Percentiles rank a stretch among this genome's conserved stretches.
Conservation (phyloP, 306 rosid genomes). For the Arachis hypogaea region DNA sequence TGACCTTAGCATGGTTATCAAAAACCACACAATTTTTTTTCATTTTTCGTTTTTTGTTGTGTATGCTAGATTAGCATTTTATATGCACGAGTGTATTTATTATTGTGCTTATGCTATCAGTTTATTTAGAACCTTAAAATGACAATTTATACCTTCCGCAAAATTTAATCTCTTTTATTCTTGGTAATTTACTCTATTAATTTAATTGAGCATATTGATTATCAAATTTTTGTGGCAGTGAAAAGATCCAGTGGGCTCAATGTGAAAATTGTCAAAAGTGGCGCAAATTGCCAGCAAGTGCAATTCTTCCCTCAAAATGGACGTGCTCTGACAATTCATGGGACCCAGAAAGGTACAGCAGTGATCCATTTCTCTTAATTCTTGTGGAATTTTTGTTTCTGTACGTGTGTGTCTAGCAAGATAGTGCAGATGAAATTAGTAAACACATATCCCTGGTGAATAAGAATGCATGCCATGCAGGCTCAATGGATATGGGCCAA, state of each 20-base stretch:
- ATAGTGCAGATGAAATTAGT: neutral
- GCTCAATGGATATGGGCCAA: neutral
- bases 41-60: neutral
- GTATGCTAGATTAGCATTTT: neutral
- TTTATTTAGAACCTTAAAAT: conserved; percentile 5
- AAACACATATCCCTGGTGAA: neutral
- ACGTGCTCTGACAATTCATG: conserved; percentile 86
- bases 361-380: conserved; percentile 15
- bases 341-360: conserved; percentile 84
- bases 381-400: conserved; percentile 22
- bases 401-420: neutral
- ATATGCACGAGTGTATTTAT: neutral
- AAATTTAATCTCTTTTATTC: neutral
- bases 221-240: conserved; percentile 54
- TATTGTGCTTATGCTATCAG: neutral
- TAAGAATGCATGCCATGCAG: conserved; percentile 25
- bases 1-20: neutral
- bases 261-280: conserved; percentile 92
- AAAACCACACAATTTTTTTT: neutral
- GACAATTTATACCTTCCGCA: neutral
- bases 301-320: conserved; percentile 83
- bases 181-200: conserved; percentile 22
- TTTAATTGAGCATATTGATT: conserved; percentile 32
- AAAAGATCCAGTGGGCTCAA: conserved; percentile 87
- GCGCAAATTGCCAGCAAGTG: conserved; percentile 88